Percentiles rank a stretch among this genome's conserved stretches.
phyloP scores from a whole-genome alignment of 225 moss, liverwort and hornwort genomes.

The Polytrichum commune region DNA sequence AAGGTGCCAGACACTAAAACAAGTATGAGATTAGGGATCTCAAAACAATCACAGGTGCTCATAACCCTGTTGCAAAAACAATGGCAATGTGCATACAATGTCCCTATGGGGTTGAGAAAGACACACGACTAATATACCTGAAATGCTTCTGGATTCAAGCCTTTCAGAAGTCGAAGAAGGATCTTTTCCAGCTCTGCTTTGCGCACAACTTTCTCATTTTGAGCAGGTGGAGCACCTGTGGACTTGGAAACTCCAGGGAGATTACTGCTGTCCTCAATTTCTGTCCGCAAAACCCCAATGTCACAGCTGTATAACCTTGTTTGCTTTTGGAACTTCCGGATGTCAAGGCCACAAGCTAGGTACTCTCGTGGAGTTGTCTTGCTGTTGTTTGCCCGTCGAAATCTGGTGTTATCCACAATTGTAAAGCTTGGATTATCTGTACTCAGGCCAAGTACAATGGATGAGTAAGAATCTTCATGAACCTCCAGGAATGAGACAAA shows the following conservation, averaged over 20 bases:
- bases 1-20: not conserved
- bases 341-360: constrained; percentile 65
- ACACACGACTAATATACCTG: constrained; percentile 31
- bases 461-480: too few relatives aligned
- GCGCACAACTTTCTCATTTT: constrained; percentile 70
- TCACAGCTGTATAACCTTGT: constrained; percentile 79
- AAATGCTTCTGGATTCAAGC: constrained; percentile 73
- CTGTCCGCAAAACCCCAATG: constrained; percentile 41
- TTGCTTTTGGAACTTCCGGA: constrained; percentile 86
- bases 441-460: too few relatives aligned
- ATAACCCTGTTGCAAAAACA: not conserved
- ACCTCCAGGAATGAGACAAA: too few relatives aligned
- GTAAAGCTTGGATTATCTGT: constrained; percentile 34
- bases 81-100: not conserved
- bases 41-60: too few relatives aligned
- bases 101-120: not conserved
- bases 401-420: constrained; percentile 66
- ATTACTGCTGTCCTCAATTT: constrained; percentile 61
- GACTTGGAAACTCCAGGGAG: constrained; percentile 45
- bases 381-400: constrained; percentile 58
- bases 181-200: constrained; percentile 92
- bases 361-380: constrained; percentile 84
- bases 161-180: constrained; percentile 55
- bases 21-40: too few relatives aligned
- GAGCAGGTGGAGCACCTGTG: constrained; percentile 28